Evolutionary conservation across 148 eudicot species (phyloP).

Genomic region (Talinum fruticosum): DNA sequence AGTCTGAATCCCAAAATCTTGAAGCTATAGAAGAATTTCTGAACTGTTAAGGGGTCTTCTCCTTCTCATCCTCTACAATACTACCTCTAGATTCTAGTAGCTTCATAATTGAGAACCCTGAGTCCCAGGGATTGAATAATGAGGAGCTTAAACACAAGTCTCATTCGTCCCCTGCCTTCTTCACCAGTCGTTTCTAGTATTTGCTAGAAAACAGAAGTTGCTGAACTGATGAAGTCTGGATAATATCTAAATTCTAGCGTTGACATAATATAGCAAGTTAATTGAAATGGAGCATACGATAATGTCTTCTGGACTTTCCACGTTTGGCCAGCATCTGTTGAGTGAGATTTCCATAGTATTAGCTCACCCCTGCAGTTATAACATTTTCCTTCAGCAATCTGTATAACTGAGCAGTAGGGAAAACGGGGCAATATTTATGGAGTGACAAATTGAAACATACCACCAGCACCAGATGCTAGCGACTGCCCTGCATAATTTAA

Average conservation of each 20-base stretch:
- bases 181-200: background rate
- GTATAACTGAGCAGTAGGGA: background rate
- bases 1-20: too few relatives aligned
- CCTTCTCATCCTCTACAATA: too few relatives aligned
- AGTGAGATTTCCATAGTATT: constrained; percentile 73
- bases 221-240: background rate
- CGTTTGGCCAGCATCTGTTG: constrained; percentile 56
- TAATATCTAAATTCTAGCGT: background rate
- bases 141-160: background rate
- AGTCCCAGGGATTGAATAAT: background rate
- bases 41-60: background rate
- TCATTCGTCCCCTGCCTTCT: background rate
- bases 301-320: constrained; percentile 93
- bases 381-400: constrained; percentile 16
- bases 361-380: constrained; percentile 81
- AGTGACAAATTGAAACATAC: constrained; percentile 35
- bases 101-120: background rate
- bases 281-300: constrained; percentile 50
- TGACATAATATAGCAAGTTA: background rate
- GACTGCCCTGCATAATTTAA: constrained; percentile 60
- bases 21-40: background rate
- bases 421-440: background rate
- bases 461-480: constrained; percentile 98
- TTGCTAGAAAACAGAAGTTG: background rate
- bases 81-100: too few relatives aligned